Evolutionary conservation across 257 asterid genomes (phyloP).

Genomic region (Linaria vulgaris): DNA sequence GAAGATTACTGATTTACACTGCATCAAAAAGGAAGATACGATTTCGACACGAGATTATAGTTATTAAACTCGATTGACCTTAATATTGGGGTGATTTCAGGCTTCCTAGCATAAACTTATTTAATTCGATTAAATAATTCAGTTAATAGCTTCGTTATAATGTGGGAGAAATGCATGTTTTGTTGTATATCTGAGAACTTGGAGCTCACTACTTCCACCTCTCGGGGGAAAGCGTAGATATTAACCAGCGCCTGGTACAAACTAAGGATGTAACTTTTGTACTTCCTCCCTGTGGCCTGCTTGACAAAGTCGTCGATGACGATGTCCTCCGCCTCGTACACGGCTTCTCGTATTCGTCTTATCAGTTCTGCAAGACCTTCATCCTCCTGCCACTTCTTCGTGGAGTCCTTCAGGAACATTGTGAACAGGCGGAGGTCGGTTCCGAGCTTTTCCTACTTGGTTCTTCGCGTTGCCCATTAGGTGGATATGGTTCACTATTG

Average conservation of each 20-base stretch:
- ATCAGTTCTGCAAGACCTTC: constrained; percentile 24
- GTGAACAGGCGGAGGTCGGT: constrained; percentile 31
- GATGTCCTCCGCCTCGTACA: constrained; percentile 36
- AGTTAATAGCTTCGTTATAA: too few relatives aligned
- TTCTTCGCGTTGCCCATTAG: constrained; percentile 19
- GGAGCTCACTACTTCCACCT: constrained; percentile 24
- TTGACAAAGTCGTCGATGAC: constrained; percentile 32
- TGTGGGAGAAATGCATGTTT: constrained; percentile 21
- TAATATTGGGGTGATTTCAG: too few relatives aligned
- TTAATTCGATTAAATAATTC: too few relatives aligned
- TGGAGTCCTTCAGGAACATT: constrained; percentile 31
- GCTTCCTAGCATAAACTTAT: too few relatives aligned
- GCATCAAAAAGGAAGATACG: too few relatives aligned
- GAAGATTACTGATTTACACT: too few relatives aligned
- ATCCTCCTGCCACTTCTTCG: constrained; percentile 26
- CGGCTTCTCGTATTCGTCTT: constrained; percentile 28
- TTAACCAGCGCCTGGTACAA: constrained; percentile 19
- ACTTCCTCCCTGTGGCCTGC: constrained; percentile 22
- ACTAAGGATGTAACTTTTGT: constrained; percentile 24
- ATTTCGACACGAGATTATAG: too few relatives aligned
- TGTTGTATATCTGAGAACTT: constrained; percentile 29
- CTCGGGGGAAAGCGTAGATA: constrained; percentile 24
- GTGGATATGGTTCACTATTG: constrained; percentile 23
- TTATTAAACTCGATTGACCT: too few relatives aligned
- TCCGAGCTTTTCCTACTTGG: constrained; percentile 25